Evolutionary conservation across 1,139 yeast genomes (phyloP).

Genomic region (Sugiyamaella japonica): DNA sequence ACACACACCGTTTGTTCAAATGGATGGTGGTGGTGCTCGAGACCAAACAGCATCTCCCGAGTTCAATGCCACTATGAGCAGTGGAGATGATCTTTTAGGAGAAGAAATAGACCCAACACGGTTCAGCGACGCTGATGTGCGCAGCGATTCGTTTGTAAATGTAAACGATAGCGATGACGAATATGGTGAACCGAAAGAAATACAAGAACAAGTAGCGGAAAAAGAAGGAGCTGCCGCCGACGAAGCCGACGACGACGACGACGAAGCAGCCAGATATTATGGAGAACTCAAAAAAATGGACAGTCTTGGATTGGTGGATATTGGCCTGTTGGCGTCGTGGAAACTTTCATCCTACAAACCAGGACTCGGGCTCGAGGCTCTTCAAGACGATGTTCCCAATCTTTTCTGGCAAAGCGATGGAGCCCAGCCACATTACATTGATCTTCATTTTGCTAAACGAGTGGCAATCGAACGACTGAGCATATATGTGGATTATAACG

Average conservation of each 20-base stretch:
- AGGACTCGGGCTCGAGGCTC: constrained; percentile 67
- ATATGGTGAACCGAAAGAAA: background rate
- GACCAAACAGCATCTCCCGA: no score
- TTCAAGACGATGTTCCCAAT: constrained; percentile 73
- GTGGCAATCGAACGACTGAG: constrained; percentile 72
- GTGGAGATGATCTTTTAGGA: background rate
- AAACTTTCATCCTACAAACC: constrained; percentile 72
- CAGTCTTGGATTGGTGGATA: constrained; percentile 59
- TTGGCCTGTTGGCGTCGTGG: constrained; percentile 86
- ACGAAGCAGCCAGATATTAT: constrained; percentile 34
- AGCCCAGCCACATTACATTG: constrained; percentile 81
- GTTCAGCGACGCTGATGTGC: background rate
- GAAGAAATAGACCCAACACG: background rate
- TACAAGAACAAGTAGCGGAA: background rate
- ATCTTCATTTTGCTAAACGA: constrained; percentile 76
- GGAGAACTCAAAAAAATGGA: constrained; percentile 60
- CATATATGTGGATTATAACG: constrained; percentile 61
- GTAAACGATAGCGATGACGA: background rate
- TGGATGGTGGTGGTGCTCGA: no score
- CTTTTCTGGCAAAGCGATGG: constrained; percentile 97
- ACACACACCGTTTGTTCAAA: no score
- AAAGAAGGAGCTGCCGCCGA: constrained; percentile 2
- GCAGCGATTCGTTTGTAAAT: background rate
- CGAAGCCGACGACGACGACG: background rate
- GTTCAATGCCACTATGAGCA: background rate